A percentile compares a stretch with the other conserved stretches of the same genome.
Conservation (phyloP, 2,329 filamentous ascomycete genomes). For the Tetracladium maxilliforme region DNA sequence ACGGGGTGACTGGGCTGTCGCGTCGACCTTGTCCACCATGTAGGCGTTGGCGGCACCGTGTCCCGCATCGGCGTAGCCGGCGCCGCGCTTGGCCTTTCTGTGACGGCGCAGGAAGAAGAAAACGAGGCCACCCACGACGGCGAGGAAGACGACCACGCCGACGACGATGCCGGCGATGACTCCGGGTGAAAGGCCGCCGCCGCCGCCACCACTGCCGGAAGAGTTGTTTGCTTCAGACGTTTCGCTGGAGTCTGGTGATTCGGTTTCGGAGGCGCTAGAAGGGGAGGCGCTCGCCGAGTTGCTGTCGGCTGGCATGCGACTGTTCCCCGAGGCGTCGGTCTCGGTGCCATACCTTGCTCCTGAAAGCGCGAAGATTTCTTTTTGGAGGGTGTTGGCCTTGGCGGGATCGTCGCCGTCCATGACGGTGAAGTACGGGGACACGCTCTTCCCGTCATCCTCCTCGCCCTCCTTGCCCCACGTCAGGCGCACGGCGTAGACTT, state of each 20-base stretch:
- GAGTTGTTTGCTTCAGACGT: slow-evolving; percentile 1
- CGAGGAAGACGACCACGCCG: slow-evolving; percentile 9
- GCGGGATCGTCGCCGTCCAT: too few species aligned
- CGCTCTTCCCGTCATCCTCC: too few species aligned
- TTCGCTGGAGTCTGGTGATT: background rate
- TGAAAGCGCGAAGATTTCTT: background rate
- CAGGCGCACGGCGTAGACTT: too few species aligned
- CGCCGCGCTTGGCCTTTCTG: slow-evolving; percentile 6
- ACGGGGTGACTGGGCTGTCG: slow-evolving; percentile 21
- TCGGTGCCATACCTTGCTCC: background rate
- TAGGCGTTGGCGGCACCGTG: slow-evolving; percentile 16
- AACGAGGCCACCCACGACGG: slow-evolving; percentile 20
- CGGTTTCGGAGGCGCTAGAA: background rate
- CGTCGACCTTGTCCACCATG: slow-evolving; percentile 29
- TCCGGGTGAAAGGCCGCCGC: slow-evolving; percentile 8
- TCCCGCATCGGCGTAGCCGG: slow-evolving; percentile 1
- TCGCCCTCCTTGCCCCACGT: too few species aligned
- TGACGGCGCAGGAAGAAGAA: slow-evolving; percentile 26
- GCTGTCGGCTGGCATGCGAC: background rate
- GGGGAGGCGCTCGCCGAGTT: background rate
- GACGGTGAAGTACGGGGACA: too few species aligned
- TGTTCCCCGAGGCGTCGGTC: background rate
- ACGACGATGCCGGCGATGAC: slow-evolving; percentile 12
- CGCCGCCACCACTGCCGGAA: slow-evolving; percentile 12
- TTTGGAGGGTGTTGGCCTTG: slow-evolving; percentile 2